Conservation (phyloP, 306 rosid species). For the Medicago arabica region DNA sequence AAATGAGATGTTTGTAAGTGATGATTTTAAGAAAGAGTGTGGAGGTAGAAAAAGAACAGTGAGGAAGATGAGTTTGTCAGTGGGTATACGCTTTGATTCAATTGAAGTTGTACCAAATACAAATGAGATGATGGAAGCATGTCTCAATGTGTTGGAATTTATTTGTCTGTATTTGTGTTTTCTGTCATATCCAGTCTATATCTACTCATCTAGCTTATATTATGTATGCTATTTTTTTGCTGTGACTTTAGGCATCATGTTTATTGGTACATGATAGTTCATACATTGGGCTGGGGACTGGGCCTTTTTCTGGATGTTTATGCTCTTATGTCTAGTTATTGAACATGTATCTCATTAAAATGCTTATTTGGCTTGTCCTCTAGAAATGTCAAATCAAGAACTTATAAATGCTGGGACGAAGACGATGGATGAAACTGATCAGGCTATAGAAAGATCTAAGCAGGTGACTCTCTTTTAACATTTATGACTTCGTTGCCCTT, state of each 20-base stretch:
- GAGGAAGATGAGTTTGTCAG: too few relatives aligned
- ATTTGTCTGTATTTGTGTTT: not conserved
- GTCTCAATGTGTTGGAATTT: not conserved
- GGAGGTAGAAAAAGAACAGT: too few relatives aligned
- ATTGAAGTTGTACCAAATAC: not conserved
- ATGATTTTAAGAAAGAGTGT: too few relatives aligned
- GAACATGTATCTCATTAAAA: conserved; percentile 33
- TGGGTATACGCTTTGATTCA: too few relatives aligned
- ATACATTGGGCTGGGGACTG: conserved; percentile 17
- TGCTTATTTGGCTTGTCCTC: conserved; percentile 42
- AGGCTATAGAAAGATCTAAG: conserved; percentile 82
- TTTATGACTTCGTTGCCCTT: conserved; percentile 16
- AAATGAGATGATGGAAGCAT: not conserved
- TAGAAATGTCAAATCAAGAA: conserved; percentile 98
- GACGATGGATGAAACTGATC: conserved; percentile 97
- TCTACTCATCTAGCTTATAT: conserved; percentile 7
- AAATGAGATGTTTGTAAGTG: too few relatives aligned
- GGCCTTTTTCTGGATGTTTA: conserved; percentile 22
- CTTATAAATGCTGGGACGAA: conserved; percentile 76
- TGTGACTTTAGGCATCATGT: conserved; percentile 11
- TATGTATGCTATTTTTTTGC: conserved; percentile 27
- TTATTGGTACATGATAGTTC: conserved; percentile 13
- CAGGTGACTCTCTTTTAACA: conserved; percentile 60
- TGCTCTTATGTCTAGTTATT: conserved; percentile 14
- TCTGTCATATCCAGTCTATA: conserved; percentile 7